Evolutionary conservation across 2,329 filamentous ascomycete species (phyloP), one percentile per base, ranked within the genome.

Genomic region (Phoma sp.): DNA sequence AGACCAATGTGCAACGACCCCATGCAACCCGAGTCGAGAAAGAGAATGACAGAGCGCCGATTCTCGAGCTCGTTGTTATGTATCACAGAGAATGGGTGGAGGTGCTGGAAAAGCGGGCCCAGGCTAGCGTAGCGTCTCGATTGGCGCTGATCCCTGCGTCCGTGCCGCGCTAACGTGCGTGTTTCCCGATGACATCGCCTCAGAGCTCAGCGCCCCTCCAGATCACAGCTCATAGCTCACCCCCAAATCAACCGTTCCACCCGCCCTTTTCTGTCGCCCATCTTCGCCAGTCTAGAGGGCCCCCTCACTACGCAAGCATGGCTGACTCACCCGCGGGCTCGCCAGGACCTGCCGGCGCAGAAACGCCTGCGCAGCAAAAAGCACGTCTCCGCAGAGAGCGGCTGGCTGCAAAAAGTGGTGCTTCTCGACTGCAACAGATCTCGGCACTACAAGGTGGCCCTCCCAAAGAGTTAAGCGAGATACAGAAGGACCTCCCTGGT

Each of bases 381-480:
- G 87, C 88, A 30, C 86, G 90, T 39, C 80, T 91, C 53, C 88
- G 91, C 64, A 91, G 92, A 74, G 90, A 93, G 74, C 86, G 89
- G 32, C 84, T 90, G 42, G 88, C 92, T 73, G 90, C 89, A 53
- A 93, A 93, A 80, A 87, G 88, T 55, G 90, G 88, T 52, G 84
- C 86, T 15, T 83, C 86, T 32, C 80, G 91, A 56, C 77, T 95
- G 57, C 87, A 90, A 66, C 89, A 84, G 74, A 95, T 95, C 73
- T 91, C 88, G 11, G 87, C 87, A 1, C 76, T 91, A 21, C 73
- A 74, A 42, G 87, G 87, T 50, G 87, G 86, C n/a, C 67, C 60
- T 5, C 64, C 68, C 32, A 69, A 71, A 67, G 62, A 66, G 15
- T 40, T 74, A 17, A 68, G 69, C 68, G 71, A 74, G 39, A 43